Evolutionary conservation across 2,329 filamentous ascomycete species (phyloP).

Genomic region (Paraphaeosphaeria minitans): DNA sequence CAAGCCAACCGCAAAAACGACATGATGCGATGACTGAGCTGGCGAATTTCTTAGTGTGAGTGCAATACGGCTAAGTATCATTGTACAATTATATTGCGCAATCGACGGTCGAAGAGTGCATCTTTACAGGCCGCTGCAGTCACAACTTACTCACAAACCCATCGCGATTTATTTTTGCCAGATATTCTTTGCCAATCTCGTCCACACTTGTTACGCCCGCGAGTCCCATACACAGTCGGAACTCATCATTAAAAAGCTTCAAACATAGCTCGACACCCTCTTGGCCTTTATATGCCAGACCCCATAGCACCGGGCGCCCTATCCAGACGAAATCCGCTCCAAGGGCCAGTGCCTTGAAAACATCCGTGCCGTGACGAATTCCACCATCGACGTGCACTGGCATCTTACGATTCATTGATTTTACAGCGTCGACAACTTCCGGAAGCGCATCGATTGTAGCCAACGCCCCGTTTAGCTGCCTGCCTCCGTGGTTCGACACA

Average conservation of each 20-base stretch:
- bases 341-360: constrained; percentile 90
- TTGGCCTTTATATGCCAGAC: constrained; percentile 54
- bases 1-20: too few species aligned
- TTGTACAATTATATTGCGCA: not conserved
- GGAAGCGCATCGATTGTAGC: constrained; percentile 53
- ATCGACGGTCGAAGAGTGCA: not conserved
- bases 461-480: constrained; percentile 56
- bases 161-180: not conserved
- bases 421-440: constrained; percentile 60
- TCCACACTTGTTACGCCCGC: not conserved
- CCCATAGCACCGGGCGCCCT: constrained; percentile 64
- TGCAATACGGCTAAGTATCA: too few species aligned
- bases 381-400: constrained; percentile 92
- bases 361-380: constrained; percentile 84
- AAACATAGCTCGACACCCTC: constrained; percentile 1
- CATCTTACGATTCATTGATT: constrained; percentile 19
- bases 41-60: too few species aligned
- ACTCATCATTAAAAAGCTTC: constrained; percentile 1
- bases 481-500: constrained; percentile 59
- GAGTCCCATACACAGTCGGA: constrained; percentile 3
- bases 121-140: not conserved
- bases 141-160: not conserved
- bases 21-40: too few species aligned
- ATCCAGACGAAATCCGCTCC: constrained; percentile 85
- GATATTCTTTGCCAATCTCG: constrained; percentile 3